Evolutionary conservation across 495 filamentous ascomycete genomes (phyloP).

Genomic region (Poronia punctata): DNA sequence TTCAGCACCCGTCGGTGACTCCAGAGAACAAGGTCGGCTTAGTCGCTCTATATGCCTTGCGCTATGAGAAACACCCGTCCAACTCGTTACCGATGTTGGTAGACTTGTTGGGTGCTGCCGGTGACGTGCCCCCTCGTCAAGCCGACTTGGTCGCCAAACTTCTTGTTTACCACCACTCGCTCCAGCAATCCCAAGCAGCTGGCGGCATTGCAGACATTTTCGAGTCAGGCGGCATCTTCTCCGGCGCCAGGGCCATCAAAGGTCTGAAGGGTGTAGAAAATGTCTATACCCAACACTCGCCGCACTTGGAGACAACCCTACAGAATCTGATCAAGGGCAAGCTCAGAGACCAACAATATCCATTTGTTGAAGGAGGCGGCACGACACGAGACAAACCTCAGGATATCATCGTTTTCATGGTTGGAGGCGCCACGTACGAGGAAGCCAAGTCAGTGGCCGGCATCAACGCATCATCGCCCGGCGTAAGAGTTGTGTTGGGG

Average conservation of each 20-base stretch:
- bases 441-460: conserved; percentile 91
- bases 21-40: conserved; percentile 75
- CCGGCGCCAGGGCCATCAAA: conserved; percentile 83
- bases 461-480: conserved; percentile 84
- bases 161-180: conserved; percentile 72
- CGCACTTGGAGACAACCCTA: conserved; percentile 75
- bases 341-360: conserved; percentile 76
- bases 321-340: conserved; percentile 90
- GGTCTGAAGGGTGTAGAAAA: conserved; percentile 96
- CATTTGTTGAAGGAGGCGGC: conserved; percentile 81
- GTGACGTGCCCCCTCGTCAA: conserved; percentile 62
- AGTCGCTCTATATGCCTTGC: conserved; percentile 85
- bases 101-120: conserved; percentile 74
- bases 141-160: conserved; percentile 71
- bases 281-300: conserved; percentile 96
- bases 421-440: conserved; percentile 91
- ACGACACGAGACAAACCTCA: conserved; percentile 89
- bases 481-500: conserved; percentile 79
- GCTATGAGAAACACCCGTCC: conserved; percentile 78
- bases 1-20: conserved; percentile 67
- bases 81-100: conserved; percentile 74
- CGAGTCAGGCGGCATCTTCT: conserved; percentile 85
- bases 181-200: conserved; percentile 63
- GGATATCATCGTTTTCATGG: conserved; percentile 89
- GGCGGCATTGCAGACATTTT: conserved; percentile 84